Evolutionary conservation across 2,329 filamentous ascomycete genomes (phyloP).

Genomic region (Cordyceps cicadae): DNA sequence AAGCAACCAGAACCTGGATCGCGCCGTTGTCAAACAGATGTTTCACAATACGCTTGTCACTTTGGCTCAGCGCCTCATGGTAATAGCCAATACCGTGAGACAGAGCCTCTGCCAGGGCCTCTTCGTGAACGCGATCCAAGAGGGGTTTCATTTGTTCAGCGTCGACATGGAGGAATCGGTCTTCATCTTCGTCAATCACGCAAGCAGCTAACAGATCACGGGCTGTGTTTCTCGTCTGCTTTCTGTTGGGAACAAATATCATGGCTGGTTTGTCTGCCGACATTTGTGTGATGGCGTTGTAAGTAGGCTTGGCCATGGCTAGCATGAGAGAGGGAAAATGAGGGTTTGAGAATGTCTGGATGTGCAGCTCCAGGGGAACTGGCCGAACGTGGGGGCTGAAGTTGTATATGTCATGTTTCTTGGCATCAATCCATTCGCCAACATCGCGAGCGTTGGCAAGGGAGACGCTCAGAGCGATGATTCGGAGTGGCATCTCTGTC

Average conservation of each 20-base stretch:
- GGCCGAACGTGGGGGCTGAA: slow-evolving; percentile 89
- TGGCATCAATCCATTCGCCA: slow-evolving; percentile 96
- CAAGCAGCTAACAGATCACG: slow-evolving; percentile 83
- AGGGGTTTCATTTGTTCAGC: slow-evolving; percentile 74
- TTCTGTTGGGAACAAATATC: slow-evolving; percentile 85
- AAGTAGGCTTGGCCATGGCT: slow-evolving; percentile 93
- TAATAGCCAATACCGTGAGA: slow-evolving; percentile 95
- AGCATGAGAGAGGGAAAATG: slow-evolving; percentile 98
- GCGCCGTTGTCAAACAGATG: slow-evolving; percentile 85
- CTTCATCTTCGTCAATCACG: slow-evolving; percentile 81
- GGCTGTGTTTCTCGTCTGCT: slow-evolving; percentile 82
- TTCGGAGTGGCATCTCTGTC: slow-evolving; percentile 74
- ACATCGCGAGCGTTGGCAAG: slow-evolving; percentile 88
- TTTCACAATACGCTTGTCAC: slow-evolving; percentile 88
- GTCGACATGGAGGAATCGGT: slow-evolving; percentile 84
- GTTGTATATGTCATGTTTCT: slow-evolving; percentile 97
- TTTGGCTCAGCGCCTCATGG: slow-evolving; percentile 82
- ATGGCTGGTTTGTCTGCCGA: slow-evolving; percentile 84
- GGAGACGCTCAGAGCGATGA: slow-evolving; percentile 84
- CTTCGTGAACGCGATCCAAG: slow-evolving; percentile 75
- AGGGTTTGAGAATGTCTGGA: slow-evolving; percentile 91
- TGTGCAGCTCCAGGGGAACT: slow-evolving; percentile 83
- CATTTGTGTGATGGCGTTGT: slow-evolving; percentile 78
- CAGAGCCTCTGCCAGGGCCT: slow-evolving; percentile 77
- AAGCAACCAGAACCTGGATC: slow-evolving; percentile 70